Evolutionary conservation across 2,329 filamentous ascomycete species (phyloP), one percentile per base, ranked within the genome.

Genomic region (Hypoxylon sp.): DNA sequence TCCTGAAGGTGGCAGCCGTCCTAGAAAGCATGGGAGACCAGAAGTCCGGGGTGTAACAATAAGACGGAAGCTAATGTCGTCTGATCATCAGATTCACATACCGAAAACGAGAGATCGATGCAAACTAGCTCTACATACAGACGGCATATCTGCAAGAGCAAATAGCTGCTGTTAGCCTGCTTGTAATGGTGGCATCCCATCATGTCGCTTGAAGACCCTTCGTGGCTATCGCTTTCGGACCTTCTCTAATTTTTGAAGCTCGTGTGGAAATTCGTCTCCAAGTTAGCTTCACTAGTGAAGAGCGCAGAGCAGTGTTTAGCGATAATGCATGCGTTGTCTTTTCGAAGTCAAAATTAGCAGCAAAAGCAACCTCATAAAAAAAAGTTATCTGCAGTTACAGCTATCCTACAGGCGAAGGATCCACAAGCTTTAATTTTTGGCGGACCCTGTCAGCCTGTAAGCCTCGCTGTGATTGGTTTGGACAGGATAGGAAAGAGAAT

Each of bases 391-490:
- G 31, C 56, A 47, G 54, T 58, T 57, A 35, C 61, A 65, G 19
- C 60, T 57, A 55, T 55, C 58, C 54, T 51, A 53, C 53, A 59
- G 39, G 39, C 52, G 44, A 15, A 64, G 24, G 35, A 66, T 69
- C 67, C 57, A 46, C 29, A 50, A 17, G 47, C 47, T 61, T 24
- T 24, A 24, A 24, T 24, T 24, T 24, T 24, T 4, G 24, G 24
- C 24, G 24, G 24, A 24, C 24, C 24, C 24, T 24, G 24, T 24
- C 24, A 53, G 47, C 50, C 37, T 50, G 17, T 42, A 58, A 58
- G 39, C 35, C 57, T 37, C 62, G 31, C 44, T 19, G 21, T 32
- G 46, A 72, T 72, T 72, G 65, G 70, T 42, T 47, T n/a, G 46
- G 52, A 15, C 35, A 51, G 47, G 47, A 62, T 44, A 56, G 51